Evolutionary conservation across 2,329 filamentous ascomycete species (phyloP).

Genomic region (Cercospora beticola): DNA sequence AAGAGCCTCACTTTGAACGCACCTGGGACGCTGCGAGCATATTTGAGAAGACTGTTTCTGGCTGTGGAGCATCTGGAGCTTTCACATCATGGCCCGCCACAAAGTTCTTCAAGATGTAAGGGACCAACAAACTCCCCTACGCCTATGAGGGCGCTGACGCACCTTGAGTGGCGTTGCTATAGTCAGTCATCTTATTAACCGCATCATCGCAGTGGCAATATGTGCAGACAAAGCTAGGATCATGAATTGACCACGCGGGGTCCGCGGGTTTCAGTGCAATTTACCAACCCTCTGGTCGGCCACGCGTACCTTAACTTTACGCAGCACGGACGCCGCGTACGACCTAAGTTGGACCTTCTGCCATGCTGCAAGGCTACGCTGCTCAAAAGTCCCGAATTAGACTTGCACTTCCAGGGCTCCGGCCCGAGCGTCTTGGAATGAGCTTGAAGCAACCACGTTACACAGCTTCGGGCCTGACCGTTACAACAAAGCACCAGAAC

Average conservation of each 20-base stretch:
- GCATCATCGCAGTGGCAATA: background rate
- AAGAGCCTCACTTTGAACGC: no score
- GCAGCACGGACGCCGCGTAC: background rate
- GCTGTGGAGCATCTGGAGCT: no score
- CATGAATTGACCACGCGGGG: background rate
- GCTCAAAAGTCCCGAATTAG: background rate
- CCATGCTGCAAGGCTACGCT: background rate
- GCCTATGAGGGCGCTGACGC: background rate
- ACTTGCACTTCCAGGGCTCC: background rate
- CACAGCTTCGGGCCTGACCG: background rate
- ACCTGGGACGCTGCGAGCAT: no score
- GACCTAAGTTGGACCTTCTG: background rate
- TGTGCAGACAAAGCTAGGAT: background rate
- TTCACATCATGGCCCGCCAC: background rate
- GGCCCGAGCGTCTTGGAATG: background rate
- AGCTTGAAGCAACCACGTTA: background rate
- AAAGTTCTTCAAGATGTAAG: background rate
- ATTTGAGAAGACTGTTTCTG: no score
- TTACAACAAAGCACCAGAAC: background rate
- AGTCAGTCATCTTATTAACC: background rate
- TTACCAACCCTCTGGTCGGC: background rate
- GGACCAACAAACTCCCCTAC: background rate
- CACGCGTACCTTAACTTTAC: background rate
- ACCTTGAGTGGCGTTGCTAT: background rate
- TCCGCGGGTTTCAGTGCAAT: background rate